Conservation (phyloP, 2,329 filamentous ascomycete genomes). For the Aspergillus luchuensis region DNA sequence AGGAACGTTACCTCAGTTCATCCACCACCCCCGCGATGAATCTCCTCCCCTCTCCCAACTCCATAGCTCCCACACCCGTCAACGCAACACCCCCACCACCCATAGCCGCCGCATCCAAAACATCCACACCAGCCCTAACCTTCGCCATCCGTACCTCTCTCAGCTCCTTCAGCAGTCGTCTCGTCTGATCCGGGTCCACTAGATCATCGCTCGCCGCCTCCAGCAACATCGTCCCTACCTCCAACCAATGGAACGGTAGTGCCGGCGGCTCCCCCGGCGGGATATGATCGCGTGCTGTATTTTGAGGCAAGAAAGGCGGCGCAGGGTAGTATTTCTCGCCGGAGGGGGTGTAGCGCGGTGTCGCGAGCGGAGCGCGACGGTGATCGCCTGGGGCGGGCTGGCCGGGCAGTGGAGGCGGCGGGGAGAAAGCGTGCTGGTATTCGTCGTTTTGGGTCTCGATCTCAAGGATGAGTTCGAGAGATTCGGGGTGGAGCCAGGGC, state of each 20-base stretch:
- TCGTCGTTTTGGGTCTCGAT: conserved; percentile 69
- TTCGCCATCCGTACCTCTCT: conserved; percentile 89
- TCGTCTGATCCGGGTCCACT: conserved; percentile 69
- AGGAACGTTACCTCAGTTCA: conserved; percentile 61
- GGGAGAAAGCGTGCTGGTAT: conserved; percentile 72
- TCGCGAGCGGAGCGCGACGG: conserved; percentile 26
- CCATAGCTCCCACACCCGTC: conserved; percentile 87
- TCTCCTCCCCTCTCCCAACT: conserved; percentile 80
- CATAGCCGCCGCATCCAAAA: conserved; percentile 59
- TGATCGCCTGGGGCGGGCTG: conserved; percentile 32
- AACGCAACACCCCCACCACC: conserved; percentile 68
- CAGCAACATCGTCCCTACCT: conserved; percentile 83
- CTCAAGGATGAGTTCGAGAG: conserved; percentile 75
- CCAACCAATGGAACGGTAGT: conserved; percentile 94
- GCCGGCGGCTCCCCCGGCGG: conserved; percentile 40
- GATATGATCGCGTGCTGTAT: conserved; percentile 66
- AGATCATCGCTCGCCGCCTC: conserved; percentile 85
- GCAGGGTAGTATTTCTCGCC: conserved; percentile 50
- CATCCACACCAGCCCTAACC: conserved; percentile 72
- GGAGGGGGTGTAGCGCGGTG: conserved; percentile 40
- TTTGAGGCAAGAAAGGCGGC: conserved; percentile 77
- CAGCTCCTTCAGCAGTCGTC: conserved; percentile 75
- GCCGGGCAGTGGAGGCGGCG: conserved; percentile 69
- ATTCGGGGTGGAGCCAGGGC: conserved; percentile 78
- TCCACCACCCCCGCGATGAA: conserved; percentile 88